Base-by-base conservation (phyloP, 805 yeast species). In the Cyberlindnera mississippiensis region DNA sequence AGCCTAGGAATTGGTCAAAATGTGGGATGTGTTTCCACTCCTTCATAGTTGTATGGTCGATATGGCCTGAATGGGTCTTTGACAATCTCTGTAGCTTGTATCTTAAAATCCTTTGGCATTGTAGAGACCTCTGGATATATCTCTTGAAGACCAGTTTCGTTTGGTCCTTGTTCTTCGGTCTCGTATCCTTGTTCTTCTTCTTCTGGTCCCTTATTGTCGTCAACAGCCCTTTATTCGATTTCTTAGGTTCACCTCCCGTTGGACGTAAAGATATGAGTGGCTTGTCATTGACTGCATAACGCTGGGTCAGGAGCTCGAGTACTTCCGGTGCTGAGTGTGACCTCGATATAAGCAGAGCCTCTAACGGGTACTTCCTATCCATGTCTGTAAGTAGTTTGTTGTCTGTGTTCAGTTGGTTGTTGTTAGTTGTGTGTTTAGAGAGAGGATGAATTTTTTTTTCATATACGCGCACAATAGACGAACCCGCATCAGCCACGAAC, bases 1-100 rank as follows among this genome's bases (percentile, higher is more conserved):
- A 65, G 2, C 73, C 73, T 2, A 62, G 35, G 49, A 80, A 83
- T 20, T 73, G 73, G 30, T 71, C 76, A 53, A 71, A 80, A 19
- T 62, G 50, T n/a, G 64, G 72, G 37, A 61, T 43, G 2, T 53
- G 27, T 5, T 45, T 34, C 40, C 55, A 61, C 13, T 48, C 51
- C 31, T 53, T 44, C 2, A 62, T 52, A 6, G 44, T 50, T 1
- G 45, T 41, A 22, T 51, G 52, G 9, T 52, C 49, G 4, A 41
- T 24, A 1, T 51, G 20, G 11, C 33, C 27, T 1, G 15, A 22
- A 5, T 36, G 35, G 5, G 38, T 17, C 32, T 42, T 37, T n/a
- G 26, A 27, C 18, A 39, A 16, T 33, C 28, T 15, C 6, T 45
- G 37, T 8, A 49, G 59, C 40, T 60, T 59, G 53, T 45, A 52